Evolutionary conservation across 176 grass and related monocot species (phyloP).

Genomic region (Aechmea fasciata): DNA sequence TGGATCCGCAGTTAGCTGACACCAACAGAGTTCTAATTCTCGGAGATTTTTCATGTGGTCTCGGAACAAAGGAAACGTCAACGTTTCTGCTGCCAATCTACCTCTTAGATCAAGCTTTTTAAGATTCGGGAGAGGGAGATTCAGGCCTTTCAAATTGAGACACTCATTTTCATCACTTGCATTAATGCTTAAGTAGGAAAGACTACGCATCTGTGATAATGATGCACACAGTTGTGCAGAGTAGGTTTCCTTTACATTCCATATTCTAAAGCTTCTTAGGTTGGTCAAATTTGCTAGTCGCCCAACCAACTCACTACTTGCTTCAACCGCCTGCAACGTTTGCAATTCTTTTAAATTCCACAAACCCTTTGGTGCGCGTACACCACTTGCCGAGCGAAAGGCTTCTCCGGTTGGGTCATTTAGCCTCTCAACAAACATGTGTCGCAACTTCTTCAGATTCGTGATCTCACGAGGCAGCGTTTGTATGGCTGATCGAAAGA

Average conservation of each 20-base stretch:
- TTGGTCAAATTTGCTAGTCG: conserved; percentile 30
- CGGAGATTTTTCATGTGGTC: no score
- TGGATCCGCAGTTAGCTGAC: conserved; percentile 18
- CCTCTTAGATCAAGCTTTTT: conserved; percentile 24
- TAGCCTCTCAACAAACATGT: conserved; percentile 7
- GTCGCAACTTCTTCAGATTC: conserved; percentile 16
- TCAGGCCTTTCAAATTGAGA: conserved; percentile 33
- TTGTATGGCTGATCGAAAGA: neutral
- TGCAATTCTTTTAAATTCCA: conserved; percentile 35
- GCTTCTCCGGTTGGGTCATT: conserved; percentile 12
- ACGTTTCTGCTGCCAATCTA: conserved; percentile 17
- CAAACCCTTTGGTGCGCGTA: conserved; percentile 23
- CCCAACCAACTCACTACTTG: conserved; percentile 26
- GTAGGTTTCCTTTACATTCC: conserved; percentile 20
- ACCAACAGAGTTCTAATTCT: conserved; percentile 24
- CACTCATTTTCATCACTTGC: conserved; percentile 25
- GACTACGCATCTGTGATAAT: conserved; percentile 32
- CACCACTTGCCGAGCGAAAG: neutral
- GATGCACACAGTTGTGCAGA: conserved; percentile 31
- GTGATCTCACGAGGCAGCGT: conserved; percentile 16
- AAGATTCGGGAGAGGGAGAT: conserved; percentile 16
- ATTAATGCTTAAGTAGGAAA: conserved; percentile 26
- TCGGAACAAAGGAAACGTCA: conserved; percentile 26
- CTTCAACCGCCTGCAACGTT: conserved; percentile 15
- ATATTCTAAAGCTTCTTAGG: conserved; percentile 29